A percentile compares a stretch with the other conserved stretches of the same genome.
Conservation (phyloP, 1,139 yeast species). For the Saccharomycopsis crataegensis region DNA sequence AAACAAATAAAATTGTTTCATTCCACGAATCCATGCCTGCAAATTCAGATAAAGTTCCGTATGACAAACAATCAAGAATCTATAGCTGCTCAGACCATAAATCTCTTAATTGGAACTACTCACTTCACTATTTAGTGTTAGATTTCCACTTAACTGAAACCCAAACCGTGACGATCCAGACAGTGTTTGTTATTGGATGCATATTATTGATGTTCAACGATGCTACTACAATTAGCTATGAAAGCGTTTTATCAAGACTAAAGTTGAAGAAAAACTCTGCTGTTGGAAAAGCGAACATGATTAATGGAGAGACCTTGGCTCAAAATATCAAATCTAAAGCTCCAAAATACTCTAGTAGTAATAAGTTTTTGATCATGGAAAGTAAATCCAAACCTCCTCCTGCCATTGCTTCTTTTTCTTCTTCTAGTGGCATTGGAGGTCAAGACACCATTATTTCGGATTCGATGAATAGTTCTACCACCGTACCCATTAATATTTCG, state of each 20-base stretch:
- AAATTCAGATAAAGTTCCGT: too few species aligned
- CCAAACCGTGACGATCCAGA: conserved; percentile 2
- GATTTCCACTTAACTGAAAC: conserved; percentile 4
- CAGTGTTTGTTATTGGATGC: conserved; percentile 13
- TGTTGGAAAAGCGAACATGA: background rate
- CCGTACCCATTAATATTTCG: too few species aligned
- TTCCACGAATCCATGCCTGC: background rate
- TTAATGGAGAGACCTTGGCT: too few species aligned
- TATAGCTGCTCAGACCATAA: conserved; percentile 5
- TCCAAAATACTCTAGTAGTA: too few species aligned
- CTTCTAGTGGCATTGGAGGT: too few species aligned
- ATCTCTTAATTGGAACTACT: conserved; percentile 11
- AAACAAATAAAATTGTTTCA: background rate
- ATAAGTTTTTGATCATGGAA: too few species aligned
- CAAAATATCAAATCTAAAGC: too few species aligned
- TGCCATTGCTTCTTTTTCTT: too few species aligned
- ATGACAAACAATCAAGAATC: background rate
- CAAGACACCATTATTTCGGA: too few species aligned
- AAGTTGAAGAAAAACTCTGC: background rate
- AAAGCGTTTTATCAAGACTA: background rate
- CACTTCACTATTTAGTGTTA: conserved; percentile 9
- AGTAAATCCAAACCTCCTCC: too few species aligned
- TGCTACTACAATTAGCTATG: conserved; percentile 2
- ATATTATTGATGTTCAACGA: conserved; percentile 16
- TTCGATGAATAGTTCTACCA: too few species aligned